Evolutionary conservation across 345 rosid species (phyloP).

Genomic region (Aquilaria malaccensis): DNA sequence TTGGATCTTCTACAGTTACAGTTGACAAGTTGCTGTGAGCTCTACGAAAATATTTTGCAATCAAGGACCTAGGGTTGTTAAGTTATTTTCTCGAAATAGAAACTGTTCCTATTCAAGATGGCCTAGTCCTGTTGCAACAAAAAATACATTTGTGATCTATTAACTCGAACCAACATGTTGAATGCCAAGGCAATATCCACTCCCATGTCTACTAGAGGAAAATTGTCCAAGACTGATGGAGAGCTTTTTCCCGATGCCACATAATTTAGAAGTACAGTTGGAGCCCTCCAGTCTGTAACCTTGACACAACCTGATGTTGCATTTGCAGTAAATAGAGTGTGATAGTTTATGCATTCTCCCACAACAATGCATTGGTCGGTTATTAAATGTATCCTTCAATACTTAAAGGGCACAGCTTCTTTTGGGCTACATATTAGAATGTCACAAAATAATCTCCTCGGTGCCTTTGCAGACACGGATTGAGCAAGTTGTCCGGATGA

Average conservation of each 20-base stretch:
- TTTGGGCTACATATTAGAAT: background rate
- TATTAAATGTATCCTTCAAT: background rate
- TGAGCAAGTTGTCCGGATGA: background rate
- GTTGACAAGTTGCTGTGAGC: background rate
- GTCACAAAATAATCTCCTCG: background rate
- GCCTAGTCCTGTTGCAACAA: background rate
- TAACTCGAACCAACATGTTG: background rate
- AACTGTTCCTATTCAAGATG: background rate
- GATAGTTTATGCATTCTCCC: background rate
- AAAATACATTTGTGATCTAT: background rate
- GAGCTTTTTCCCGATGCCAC: background rate
- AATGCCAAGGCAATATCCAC: background rate
- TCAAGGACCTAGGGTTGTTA: background rate
- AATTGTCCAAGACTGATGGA: background rate
- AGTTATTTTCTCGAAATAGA: background rate
- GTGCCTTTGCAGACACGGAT: background rate
- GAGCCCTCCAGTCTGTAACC: background rate
- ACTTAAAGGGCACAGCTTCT: background rate
- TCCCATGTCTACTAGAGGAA: background rate
- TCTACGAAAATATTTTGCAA: background rate
- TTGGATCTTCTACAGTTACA: background rate
- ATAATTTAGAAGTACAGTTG: background rate
- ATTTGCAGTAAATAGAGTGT: background rate
- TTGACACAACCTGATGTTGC: background rate
- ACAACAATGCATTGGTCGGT: background rate